These are phyloP conservation scores for Dactylonectria macrodidyma DNA, from an alignment of 2,329 filamentous ascomycete genomes.

Conservation along the genomic window DNA sequence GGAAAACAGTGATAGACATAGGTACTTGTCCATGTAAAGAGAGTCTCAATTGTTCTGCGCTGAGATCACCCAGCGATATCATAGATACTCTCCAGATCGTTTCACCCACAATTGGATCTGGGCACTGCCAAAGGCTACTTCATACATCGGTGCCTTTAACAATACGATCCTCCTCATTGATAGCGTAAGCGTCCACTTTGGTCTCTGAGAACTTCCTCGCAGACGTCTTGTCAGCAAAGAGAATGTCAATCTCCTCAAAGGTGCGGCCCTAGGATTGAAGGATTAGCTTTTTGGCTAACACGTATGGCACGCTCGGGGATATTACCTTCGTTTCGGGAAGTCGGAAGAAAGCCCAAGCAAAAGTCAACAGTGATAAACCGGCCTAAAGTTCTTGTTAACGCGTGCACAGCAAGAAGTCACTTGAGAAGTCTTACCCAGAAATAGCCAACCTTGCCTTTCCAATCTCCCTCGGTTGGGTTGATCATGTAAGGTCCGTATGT, in stretches of 20 bases:
- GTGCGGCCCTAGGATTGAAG: slow-evolving; percentile 55
- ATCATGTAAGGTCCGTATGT: slow-evolving; percentile 47
- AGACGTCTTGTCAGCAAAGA: slow-evolving; percentile 61
- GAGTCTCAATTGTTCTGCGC: too few species aligned
- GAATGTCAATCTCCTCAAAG: slow-evolving; percentile 67
- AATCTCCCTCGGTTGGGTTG: slow-evolving; percentile 48
- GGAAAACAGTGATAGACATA: too few species aligned
- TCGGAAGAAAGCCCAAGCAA: slow-evolving; percentile 66
- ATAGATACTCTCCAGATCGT: too few species aligned
- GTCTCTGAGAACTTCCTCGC: slow-evolving; percentile 57
- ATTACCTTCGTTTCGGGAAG: slow-evolving; percentile 62
- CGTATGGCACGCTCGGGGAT: not conserved
- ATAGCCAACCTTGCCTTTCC: slow-evolving; percentile 54
- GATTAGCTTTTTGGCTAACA: not conserved
- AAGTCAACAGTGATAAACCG: slow-evolving; percentile 32
- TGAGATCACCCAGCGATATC: too few species aligned
- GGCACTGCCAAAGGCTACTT: too few species aligned
- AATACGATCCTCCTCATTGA: slow-evolving; percentile 11
- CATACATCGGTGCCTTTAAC: not conserved
- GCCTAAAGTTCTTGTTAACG: not conserved
- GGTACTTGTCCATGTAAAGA: too few species aligned
- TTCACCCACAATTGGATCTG: too few species aligned
- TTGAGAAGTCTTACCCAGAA: slow-evolving; percentile 54
- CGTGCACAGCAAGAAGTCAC: not conserved
- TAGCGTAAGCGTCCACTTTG: slow-evolving; percentile 50